These are phyloP conservation scores for Pseudogymnoascus sp. DNA, from an alignment of 2,329 filamentous ascomycete genomes.

Conservation along the genomic window DNA sequence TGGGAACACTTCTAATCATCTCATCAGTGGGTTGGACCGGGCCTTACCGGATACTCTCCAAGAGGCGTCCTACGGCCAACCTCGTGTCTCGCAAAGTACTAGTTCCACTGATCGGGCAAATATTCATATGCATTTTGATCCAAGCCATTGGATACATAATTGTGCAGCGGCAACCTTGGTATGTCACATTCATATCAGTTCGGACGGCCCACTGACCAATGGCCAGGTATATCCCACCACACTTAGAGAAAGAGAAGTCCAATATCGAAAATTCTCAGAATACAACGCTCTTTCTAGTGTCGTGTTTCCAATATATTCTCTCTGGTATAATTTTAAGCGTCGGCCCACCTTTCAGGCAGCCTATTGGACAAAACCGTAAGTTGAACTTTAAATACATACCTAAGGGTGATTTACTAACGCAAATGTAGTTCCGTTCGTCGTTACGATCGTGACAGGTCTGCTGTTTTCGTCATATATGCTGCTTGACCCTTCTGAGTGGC, in stretches of 20 bases:
- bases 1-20: background rate
- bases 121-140: constrained; percentile 67
- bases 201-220: constrained; percentile 15
- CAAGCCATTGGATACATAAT: constrained; percentile 67
- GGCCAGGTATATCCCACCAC: constrained; percentile 66
- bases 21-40: constrained; percentile 82
- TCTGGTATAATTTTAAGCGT: constrained; percentile 83
- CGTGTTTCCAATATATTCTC: constrained; percentile 91
- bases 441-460: constrained; percentile 62
- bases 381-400: constrained; percentile 17
- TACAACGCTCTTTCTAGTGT: constrained; percentile 79
- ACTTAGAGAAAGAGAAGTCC: constrained; percentile 66
- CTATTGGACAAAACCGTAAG: constrained; percentile 70
- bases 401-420: constrained; percentile 8
- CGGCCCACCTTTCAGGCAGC: constrained; percentile 81
- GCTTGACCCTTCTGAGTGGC: constrained; percentile 59
- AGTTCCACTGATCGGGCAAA: constrained; percentile 81
- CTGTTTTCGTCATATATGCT: constrained; percentile 72
- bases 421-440: constrained; percentile 66
- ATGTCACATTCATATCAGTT: constrained; percentile 20
- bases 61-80: constrained; percentile 83
- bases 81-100: constrained; percentile 89
- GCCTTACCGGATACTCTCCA: constrained; percentile 65
- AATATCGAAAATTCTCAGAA: constrained; percentile 92
- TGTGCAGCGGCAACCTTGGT: constrained; percentile 76